Evolutionary conservation across 148 eudicot genomes (phyloP).

Genomic region (Nyssa sinensis): DNA sequence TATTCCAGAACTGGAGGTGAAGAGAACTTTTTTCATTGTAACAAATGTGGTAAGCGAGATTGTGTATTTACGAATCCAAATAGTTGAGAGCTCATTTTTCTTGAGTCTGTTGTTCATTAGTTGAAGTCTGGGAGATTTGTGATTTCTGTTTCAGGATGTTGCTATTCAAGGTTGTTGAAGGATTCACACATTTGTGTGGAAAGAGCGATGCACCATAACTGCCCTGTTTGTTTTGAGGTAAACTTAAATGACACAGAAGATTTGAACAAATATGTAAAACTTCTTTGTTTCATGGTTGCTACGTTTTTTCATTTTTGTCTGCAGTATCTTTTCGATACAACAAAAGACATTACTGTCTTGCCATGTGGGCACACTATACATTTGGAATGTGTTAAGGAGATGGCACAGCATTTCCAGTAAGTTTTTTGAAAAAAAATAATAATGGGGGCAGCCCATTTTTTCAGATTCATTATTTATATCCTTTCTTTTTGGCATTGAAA

Average conservation of each 20-base stretch:
- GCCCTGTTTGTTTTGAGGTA: constrained; percentile 88
- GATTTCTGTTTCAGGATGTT: constrained; percentile 52
- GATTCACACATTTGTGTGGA: constrained; percentile 71
- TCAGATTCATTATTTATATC: not conserved
- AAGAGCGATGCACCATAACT: constrained; percentile 84
- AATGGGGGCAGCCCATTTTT: not conserved
- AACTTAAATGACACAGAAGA: not conserved
- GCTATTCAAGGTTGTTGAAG: constrained; percentile 59
- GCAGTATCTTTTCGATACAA: constrained; percentile 44
- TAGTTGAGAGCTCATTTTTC: too few species aligned
- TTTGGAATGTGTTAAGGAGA: constrained; percentile 38
- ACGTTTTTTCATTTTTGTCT: not conserved
- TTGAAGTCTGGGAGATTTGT: not conserved
- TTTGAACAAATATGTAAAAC: not conserved
- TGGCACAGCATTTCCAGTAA: constrained; percentile 42
- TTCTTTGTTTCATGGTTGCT: not conserved
- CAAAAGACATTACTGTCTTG: constrained; percentile 29
- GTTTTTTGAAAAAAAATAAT: not conserved
- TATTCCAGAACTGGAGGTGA: constrained; percentile 64
- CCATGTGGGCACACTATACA: constrained; percentile 50
- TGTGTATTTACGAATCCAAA: not conserved
- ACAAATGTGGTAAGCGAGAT: constrained; percentile 56
- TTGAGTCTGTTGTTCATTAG: not conserved
- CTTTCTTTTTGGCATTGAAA: too few species aligned
- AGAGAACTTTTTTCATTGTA: constrained; percentile 80